Evolutionary conservation across 2,329 filamentous ascomycete species (phyloP), one percentile per base, ranked within the genome.

Genomic region (Tolypocladium pustulatum): DNA sequence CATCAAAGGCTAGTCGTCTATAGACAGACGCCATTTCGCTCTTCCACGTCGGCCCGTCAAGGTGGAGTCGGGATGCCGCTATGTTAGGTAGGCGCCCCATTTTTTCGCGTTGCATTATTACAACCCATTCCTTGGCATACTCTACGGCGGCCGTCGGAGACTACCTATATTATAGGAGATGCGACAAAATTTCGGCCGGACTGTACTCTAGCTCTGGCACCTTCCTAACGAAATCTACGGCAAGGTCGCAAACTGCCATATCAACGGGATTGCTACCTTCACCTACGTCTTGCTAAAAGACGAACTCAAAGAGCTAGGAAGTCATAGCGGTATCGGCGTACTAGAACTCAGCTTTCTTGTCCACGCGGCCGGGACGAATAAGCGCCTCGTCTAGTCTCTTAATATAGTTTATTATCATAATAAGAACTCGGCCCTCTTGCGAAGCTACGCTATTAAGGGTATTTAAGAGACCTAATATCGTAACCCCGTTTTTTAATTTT

Each of bases 311-410:
- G 4, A 58, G 6, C 40, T 41, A 40, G 22, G 6, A 4, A 1
- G 32, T 49, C 32, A 55, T 51, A 52, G 3, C 20, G 6, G 40
- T 32, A 20, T 58, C 57, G 17, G 52, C 57, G 2, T 38, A n/a
- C 15, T 12, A 40, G 55, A 65, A 62, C 54, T 76, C 71, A 17
- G 87, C 76, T 53, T 77, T 78, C 68, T 84, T 75, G 60, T 89
- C 84, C 0, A 88, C 79, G 2, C 84, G 72, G 0, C 85, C 60
- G 55, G 66, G 59, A 9, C 61, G 60, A 6, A 60, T 65, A 1
- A 68, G 57, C n/a, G 62, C 65, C 15, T 56, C 8, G 51, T 68
- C 63, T 4, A 68, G 60, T 34, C 66, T 60, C 40, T 67, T 55
- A 27, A 62, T 56, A 34, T 66, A 49, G 46, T 68, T 69, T 1